Base-by-base conservation (phyloP, 2,329 filamentous ascomycete species). In the Sclerotinia subarctica region DNA sequence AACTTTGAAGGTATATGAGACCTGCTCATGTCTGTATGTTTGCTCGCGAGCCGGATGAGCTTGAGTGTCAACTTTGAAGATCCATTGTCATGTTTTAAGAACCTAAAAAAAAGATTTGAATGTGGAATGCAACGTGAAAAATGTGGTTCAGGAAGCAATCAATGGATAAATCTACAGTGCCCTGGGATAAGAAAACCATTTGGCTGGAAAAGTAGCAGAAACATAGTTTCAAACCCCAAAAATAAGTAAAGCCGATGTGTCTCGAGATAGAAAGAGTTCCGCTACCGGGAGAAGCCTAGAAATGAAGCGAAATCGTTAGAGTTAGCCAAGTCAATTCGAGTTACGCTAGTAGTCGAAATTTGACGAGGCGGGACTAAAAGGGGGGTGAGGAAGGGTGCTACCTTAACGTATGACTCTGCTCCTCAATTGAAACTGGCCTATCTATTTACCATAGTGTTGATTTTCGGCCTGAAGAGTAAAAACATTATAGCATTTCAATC, bases 81-180 rank as follows among this genome's bases (percentile, higher is more conserved):
- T 49, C 26, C 58, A 49, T 49, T 17, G 3, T 5, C 5, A 10
- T 60, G 3, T 17, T 8, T 8, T 8, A 1, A 15, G n/a, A 2
- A 38, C 1, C 7, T 8, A 5, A 38, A 4, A n/a, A 57, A 1
- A n/a, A 2, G 15, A 11, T n/a, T 5, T 13, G 17, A 1, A 38
- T 21, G 19, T 6, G 4, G 2, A 0, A 17, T 24, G 24, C 7
- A 0, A 1, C 8, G 0, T 4, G 0, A 4, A 1, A 4, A 42
- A 42, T 42, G 4, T 17, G 4, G 15, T 42, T 5, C 4, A 13
- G 13, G 13, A 42, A 42, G 38, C 38, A 17, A 42, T 6, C 3
- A 5, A 17, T 42, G 38, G 4, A 4, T 42, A 42, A 6, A 15
- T 13, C 38, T 42, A 42, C 5, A 42, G 5, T 42, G 3, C 15